Conservation (phyloP, 2,329 filamentous ascomycete genomes). For the Bipolaris victoriae region DNA sequence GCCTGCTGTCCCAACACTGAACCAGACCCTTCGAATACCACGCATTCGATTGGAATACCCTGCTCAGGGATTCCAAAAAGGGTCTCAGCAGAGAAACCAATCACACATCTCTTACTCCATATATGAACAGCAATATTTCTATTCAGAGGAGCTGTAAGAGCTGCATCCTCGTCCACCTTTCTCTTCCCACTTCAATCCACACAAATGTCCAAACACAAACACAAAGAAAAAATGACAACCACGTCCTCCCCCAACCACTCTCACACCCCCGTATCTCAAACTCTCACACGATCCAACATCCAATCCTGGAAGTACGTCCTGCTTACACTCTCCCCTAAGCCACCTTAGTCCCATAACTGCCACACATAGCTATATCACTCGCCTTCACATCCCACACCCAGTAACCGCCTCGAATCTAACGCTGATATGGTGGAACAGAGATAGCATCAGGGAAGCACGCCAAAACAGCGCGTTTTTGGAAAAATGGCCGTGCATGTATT, state of each 20-base stretch:
- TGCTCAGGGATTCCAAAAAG: background rate
- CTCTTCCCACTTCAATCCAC: background rate
- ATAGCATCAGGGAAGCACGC: background rate
- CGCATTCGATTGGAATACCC: background rate
- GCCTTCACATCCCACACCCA: too few relatives aligned
- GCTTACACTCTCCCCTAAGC: background rate
- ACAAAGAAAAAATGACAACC: background rate
- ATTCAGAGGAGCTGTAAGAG: too few relatives aligned
- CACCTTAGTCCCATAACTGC: background rate
- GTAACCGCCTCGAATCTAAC: background rate
- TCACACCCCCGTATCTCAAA: background rate
- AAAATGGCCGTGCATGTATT: constrained; percentile 17
- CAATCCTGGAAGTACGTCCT: constrained; percentile 2
- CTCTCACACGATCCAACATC: background rate
- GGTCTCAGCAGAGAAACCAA: background rate
- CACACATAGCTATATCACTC: background rate
- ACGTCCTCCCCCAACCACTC: background rate
- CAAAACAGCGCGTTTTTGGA: background rate
- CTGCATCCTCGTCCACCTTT: too few relatives aligned
- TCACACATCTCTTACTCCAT: too few relatives aligned
- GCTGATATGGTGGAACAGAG: background rate
- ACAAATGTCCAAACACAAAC: background rate
- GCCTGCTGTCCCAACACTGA: background rate
- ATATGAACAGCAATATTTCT: background rate
- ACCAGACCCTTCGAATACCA: background rate